phyloP scores from a whole-genome alignment of 1,284 basidiomycete species.

The Ganoderma meredithae region DNA sequence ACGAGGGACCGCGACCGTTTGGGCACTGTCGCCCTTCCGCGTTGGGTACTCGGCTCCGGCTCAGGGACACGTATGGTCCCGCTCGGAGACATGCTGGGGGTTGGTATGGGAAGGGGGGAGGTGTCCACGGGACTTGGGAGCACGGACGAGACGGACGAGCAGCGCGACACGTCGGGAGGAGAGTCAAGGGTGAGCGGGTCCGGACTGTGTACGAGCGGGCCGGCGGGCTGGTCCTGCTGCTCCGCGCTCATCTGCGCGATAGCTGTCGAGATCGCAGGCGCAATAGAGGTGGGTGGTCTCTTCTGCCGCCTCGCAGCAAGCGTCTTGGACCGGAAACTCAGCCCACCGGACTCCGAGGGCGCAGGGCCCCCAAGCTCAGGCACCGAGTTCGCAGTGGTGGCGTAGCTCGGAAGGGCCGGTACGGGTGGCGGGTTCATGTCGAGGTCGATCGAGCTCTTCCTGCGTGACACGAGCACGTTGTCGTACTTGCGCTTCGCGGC shows the following conservation, averaged over 20 bases:
- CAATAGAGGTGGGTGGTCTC: conserved; percentile 53
- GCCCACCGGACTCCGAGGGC: conserved; percentile 5
- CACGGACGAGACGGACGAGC: conserved; percentile 51
- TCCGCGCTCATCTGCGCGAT: conserved; percentile 33
- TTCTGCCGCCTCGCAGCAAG: conserved; percentile 48
- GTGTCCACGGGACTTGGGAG: conserved; percentile 46
- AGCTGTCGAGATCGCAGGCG: conserved; percentile 32
- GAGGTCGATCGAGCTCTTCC: conserved; percentile 50
- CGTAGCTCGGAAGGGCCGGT: conserved; percentile 12
- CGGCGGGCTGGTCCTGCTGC: conserved; percentile 26
- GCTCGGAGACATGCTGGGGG: conserved; percentile 34
- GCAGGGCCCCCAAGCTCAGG: background rate
- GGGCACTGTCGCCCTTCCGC: conserved; percentile 41
- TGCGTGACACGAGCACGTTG: conserved; percentile 67
- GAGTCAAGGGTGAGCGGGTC: conserved; percentile 43
- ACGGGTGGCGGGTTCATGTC: conserved; percentile 28
- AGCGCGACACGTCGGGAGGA: conserved; percentile 56
- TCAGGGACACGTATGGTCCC: conserved; percentile 31
- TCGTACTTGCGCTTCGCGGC: conserved; percentile 69
- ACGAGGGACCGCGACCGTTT: conserved; percentile 58
- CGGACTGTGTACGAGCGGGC: conserved; percentile 31
- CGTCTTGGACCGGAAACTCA: conserved; percentile 41
- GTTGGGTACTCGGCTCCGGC: conserved; percentile 17
- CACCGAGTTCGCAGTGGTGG: background rate
- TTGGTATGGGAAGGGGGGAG: conserved; percentile 36